These are phyloP conservation scores for Neurospora sp. DNA, from an alignment of 495 filamentous ascomycete genomes.

Conservation along the genomic window DNA sequence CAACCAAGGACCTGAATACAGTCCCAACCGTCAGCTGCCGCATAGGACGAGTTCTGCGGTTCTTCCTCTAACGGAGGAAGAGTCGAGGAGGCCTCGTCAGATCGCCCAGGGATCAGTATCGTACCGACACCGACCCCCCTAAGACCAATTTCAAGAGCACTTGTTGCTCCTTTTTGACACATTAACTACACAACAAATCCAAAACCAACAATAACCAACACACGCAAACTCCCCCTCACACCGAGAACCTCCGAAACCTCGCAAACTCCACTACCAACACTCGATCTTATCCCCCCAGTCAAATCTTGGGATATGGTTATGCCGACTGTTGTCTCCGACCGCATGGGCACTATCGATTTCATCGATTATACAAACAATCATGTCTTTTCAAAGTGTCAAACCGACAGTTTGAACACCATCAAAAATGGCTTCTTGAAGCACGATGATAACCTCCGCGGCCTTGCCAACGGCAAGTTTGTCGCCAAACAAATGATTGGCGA, in stretches of 20 bases:
- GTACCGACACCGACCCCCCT: conserved; percentile 82
- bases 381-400: conserved; percentile 20
- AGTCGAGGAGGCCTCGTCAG: conserved; percentile 84
- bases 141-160: conserved; percentile 37
- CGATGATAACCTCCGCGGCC: conserved; percentile 12
- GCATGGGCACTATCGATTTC: conserved; percentile 27
- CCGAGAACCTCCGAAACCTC: not conserved
- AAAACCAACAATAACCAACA: not conserved
- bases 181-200: not conserved
- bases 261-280: not conserved
- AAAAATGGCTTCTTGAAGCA: conserved; percentile 27
- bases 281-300: conserved; percentile 4
- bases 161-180: conserved; percentile 1
- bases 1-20: conserved; percentile 45
- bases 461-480: conserved; percentile 14
- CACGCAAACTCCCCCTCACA: not conserved
- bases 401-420: conserved; percentile 18
- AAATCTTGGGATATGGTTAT: conserved; percentile 43
- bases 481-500: conserved; percentile 59
- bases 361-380: conserved; percentile 33
- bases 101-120: conserved; percentile 66
- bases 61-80: conserved; percentile 96
- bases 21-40: conserved; percentile 77
- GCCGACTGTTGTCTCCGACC: conserved; percentile 40
- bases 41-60: conserved; percentile 92